phyloP scores from a whole-genome alignment of 2,329 filamentous ascomycete species.

The Pezicula rhizophila region DNA sequence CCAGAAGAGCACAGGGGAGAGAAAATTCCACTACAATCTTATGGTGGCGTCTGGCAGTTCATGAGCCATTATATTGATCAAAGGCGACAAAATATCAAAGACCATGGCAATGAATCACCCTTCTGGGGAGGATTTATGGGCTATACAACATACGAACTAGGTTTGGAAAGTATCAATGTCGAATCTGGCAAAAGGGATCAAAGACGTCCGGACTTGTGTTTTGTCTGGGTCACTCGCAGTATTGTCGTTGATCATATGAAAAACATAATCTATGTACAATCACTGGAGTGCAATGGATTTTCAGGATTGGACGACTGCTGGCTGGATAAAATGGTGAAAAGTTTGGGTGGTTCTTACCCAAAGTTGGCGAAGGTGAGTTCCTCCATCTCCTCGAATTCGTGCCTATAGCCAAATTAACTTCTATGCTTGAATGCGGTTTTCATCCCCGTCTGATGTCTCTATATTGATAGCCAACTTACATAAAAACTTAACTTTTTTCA shows the following conservation, averaged over 20 bases:
- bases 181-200: slow-evolving; percentile 19
- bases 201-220: slow-evolving; percentile 50
- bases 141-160: slow-evolving; percentile 63
- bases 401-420: no score
- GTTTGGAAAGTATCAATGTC: slow-evolving; percentile 46
- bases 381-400: no score
- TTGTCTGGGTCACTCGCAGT: slow-evolving; percentile 58
- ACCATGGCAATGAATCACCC: slow-evolving; percentile 31
- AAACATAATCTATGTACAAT: slow-evolving; percentile 52
- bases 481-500: no score
- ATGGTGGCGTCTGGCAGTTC: slow-evolving; percentile 26
- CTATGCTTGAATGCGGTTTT: no score
- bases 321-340: no score
- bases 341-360: no score
- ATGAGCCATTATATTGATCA: slow-evolving; percentile 31
- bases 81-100: slow-evolving; percentile 30
- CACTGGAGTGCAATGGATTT: slow-evolving; percentile 36
- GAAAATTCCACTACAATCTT: slow-evolving; percentile 7
- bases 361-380: no score
- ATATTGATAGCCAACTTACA: no score
- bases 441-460: no score
- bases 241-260: slow-evolving; percentile 58
- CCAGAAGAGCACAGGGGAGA: background rate
- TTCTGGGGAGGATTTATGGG: slow-evolving; percentile 69
- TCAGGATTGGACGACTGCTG: slow-evolving; percentile 24